A percentile compares a stretch with the other conserved stretches of the same genome.
phyloP scores from a whole-genome alignment of 257 asterid species.

The Mentha longifolia region DNA sequence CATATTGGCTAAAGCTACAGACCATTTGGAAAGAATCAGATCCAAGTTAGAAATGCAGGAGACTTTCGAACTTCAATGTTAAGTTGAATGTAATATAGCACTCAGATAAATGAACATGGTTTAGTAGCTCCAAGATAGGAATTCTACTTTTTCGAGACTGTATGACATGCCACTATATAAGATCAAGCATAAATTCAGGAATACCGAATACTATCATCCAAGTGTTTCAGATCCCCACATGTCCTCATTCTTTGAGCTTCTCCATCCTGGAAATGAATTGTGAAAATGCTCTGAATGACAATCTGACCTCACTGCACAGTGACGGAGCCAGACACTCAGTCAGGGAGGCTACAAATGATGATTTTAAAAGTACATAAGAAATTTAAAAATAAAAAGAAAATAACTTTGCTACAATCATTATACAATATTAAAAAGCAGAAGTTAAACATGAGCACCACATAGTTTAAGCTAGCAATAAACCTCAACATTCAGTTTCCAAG shows the following conservation, averaged over 20 bases:
- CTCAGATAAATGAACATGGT: constrained; percentile 8
- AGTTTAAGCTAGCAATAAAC: too few relatives aligned
- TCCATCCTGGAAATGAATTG: neutral
- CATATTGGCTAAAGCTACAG: constrained; percentile 18
- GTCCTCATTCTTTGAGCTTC: too few relatives aligned
- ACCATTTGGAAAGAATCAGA: constrained; percentile 18
- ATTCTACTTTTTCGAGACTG: constrained; percentile 14
- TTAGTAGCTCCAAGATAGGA: constrained; percentile 9
- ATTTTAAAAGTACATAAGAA: too few relatives aligned
- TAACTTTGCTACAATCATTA: too few relatives aligned
- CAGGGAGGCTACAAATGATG: too few relatives aligned
- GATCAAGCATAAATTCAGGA: constrained; percentile 19
- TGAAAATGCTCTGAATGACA: neutral
- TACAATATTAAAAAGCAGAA: too few relatives aligned
- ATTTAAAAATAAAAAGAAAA: too few relatives aligned
- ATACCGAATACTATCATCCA: constrained; percentile 29
- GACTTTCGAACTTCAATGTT: constrained; percentile 12
- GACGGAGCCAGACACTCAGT: too few relatives aligned
- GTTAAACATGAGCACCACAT: too few relatives aligned
- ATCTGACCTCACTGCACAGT: constrained; percentile 18
- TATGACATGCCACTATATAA: constrained; percentile 18
- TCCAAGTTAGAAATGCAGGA: constrained; percentile 24
- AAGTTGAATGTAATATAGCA: constrained; percentile 18
- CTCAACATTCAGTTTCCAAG: too few relatives aligned
- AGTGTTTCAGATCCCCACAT: too few relatives aligned